Base-by-base conservation (phyloP, 83 land plant genomes). In the Picea mariana region DNA sequence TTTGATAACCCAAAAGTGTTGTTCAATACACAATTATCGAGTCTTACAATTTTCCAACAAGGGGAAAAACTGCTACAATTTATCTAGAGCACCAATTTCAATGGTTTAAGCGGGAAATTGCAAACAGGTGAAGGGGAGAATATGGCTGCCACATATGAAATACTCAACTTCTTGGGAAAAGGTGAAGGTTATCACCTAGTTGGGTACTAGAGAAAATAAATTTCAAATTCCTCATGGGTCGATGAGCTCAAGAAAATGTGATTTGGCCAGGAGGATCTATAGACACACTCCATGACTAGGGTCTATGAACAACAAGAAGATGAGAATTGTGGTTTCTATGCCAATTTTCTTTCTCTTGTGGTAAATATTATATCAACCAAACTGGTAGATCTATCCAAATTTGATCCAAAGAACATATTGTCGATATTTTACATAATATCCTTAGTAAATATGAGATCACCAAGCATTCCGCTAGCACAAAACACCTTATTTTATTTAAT, bases 261-360 rank as follows among this genome's bases (percentile, higher is more conserved):
- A 79, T n/a, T 2, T 86, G 87, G 87, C 86, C 87, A 4, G 87
- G 87, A 4, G 63, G 34, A 23, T 27, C 60, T 0, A 16, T 3
- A 31, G 3, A 23, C 15, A 62, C 6, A 4, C 87, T 86, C 7
- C 82, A 77, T 15, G 87, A 82, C 2, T 85, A 82, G 86, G 80
- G 34, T 86, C 87, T 6, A 55, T 7, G 2, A 60, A 44, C 2
- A 61, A 17, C 21, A 65, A 1, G 5, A 27, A 72, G 49, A 15
- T 85, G 11, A 66, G 44, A 49, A 85, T 85, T 24, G 86, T 47
- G 2, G 87, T 85, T 23, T 86, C 87, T 6, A n/a, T n/a, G n/a
- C n/a, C n/a, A n/a, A n/a, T n/a, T n/a, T n/a, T 27, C 31, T 27
- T 27, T 0, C 1, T 27, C 31, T 27, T 27, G 31, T 27, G 0